Evolutionary conservation across 2,329 filamentous ascomycete species (phyloP), one percentile per base, ranked within the genome.

Genomic region (Fusarium caatingaense): DNA sequence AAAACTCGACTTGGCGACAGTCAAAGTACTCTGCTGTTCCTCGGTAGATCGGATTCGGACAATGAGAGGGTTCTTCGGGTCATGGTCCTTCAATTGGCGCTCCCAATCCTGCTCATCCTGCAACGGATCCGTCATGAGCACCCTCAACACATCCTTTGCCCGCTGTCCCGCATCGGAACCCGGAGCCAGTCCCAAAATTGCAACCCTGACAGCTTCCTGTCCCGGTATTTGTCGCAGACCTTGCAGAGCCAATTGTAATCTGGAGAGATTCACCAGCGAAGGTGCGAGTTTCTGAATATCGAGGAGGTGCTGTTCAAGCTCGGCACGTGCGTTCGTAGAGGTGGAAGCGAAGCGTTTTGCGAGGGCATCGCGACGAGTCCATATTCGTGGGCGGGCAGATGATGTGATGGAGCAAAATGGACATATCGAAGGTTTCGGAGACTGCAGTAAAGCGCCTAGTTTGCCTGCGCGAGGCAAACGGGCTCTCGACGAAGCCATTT

Each of bases 111-210:
- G 85, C 68, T 88, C 85, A 8, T 85, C 80, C 40, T 84, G 84
- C 69, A 94, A 79, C 7, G 92, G 91, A 78, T 94, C 92, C 4
- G 91, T 90, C 3, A 94, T 82, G 15, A 93, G 80, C 37, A 94
- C 82, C 44, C 89, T 87, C 47, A 94, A 85, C 11, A 98, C 83
- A 63, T 86, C 84, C 75, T 88, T 88, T 5, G 91, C 90, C 15
- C 86, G 86, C 20, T 78, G 76, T 51, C 80, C 79, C 1, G 83
- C 78, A 15, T 79, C 77, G 41, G 77, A 74, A 45, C 78, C 80
- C 48, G 79, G 76, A 18, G 74, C 77, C 28, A 89, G 75, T 12
- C 84, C 86, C 10, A 90, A 77, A 48, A 91, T 81, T 16, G 88
- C 88, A 60, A 91, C 81, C 20, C 88, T 83, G 32, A 90, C 83